Evolutionary conservation across 805 yeast genomes (phyloP).

Genomic region (Blastobotrys attinorum): DNA sequence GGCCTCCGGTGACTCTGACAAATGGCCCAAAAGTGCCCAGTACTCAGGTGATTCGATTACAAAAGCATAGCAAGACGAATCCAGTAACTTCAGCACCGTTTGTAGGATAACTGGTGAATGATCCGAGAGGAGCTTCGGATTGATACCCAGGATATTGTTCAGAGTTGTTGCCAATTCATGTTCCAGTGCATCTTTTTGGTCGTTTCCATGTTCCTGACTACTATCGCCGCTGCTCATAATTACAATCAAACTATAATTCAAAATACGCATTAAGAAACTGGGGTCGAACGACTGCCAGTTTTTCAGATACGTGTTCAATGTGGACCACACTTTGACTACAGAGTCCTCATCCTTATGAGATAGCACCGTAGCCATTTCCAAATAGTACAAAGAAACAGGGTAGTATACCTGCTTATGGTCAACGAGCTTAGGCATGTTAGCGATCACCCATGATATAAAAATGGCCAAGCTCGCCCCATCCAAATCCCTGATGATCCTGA

Average conservation of each 20-base stretch:
- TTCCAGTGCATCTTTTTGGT: neutral
- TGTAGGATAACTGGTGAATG: neutral
- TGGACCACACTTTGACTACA: slow-evolving; percentile 3
- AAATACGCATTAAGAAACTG: slow-evolving; percentile 26
- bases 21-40: neutral
- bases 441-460: slow-evolving; percentile 30
- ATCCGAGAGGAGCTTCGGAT: neutral
- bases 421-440: slow-evolving; percentile 15
- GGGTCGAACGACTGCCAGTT: slow-evolving; percentile 13
- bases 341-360: slow-evolving; percentile 5
- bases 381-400: slow-evolving; percentile 25
- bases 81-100: neutral
- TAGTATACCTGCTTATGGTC: slow-evolving; percentile 23
- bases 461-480: slow-evolving; percentile 14
- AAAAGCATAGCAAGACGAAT: neutral
- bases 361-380: slow-evolving; percentile 17
- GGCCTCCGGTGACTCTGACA: neutral
- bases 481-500: slow-evolving; percentile 41
- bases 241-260: slow-evolving; percentile 30
- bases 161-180: neutral
- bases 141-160: neutral
- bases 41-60: neutral
- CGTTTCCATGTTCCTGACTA: slow-evolving; percentile 24
- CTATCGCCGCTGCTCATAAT: slow-evolving; percentile 13
- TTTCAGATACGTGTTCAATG: slow-evolving; percentile 8